phyloP scores from a whole-genome alignment of 495 filamentous ascomycete species.

The Tuber borchii region DNA sequence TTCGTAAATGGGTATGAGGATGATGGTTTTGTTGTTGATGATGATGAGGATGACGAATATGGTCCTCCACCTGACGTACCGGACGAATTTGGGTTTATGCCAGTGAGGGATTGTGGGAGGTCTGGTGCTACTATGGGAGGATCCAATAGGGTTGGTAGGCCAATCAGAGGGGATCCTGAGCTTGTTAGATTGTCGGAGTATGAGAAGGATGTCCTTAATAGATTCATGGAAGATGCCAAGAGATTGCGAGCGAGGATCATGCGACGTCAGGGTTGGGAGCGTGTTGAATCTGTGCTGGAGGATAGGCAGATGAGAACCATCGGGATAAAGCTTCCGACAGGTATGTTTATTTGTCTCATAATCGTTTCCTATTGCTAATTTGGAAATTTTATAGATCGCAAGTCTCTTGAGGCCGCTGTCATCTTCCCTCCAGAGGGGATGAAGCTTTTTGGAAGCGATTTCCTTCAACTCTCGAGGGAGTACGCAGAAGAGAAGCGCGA shows the following conservation, averaged over 20 bases:
- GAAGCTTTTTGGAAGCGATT: conserved; percentile 57
- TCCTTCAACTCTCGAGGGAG: conserved; percentile 58
- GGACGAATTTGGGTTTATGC: conserved; percentile 54
- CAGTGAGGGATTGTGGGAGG: conserved; percentile 46
- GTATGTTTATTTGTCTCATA: conserved; percentile 44
- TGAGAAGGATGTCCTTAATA: conserved; percentile 51
- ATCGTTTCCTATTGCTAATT: neutral
- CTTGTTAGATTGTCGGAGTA: conserved; percentile 54
- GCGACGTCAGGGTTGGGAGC: conserved; percentile 52
- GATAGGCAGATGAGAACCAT: conserved; percentile 75
- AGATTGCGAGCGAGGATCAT: conserved; percentile 59
- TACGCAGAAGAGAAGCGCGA: conserved; percentile 54
- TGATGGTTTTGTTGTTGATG: conserved; percentile 52
- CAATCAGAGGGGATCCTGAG: conserved; percentile 64
- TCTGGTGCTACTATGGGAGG: conserved; percentile 27
- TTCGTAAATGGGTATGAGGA: conserved; percentile 45
- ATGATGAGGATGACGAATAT: conserved; percentile 45
- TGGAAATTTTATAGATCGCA: conserved; percentile 7
- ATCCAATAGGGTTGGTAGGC: conserved; percentile 53
- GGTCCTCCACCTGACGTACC: conserved; percentile 47
- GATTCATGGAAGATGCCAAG: conserved; percentile 68
- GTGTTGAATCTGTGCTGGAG: conserved; percentile 62
- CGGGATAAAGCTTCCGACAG: conserved; percentile 67
- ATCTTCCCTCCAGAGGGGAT: conserved; percentile 67
- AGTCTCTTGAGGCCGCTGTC: conserved; percentile 59